Percentiles rank a stretch among this genome's conserved stretches.
Evolutionary conservation across 306 rosid species (phyloP).

Genomic region (Fragaria iinumae): DNA sequence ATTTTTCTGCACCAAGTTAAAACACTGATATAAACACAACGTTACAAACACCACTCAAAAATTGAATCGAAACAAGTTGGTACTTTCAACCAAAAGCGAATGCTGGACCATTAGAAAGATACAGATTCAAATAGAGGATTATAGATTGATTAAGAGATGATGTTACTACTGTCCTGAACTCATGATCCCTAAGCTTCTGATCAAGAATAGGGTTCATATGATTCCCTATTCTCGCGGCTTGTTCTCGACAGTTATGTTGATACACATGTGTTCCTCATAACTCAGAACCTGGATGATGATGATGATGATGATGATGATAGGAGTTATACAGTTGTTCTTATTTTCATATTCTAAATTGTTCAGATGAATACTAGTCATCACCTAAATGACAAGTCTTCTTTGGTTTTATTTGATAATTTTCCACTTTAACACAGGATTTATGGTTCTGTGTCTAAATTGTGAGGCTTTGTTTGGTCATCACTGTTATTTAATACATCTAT

Average conservation of each 20-base stretch:
- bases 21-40: not conserved
- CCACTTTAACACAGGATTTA: not conserved
- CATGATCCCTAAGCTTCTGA: not conserved
- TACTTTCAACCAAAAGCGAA: not conserved
- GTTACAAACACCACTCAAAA: not conserved
- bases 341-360: too few species aligned
- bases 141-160: not conserved
- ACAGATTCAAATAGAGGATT: not conserved
- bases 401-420: not conserved
- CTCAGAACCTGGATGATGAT: not conserved
- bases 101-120: constrained; percentile 9
- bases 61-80: not conserved
- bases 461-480: not conserved
- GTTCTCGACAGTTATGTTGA: not conserved
- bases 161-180: not conserved
- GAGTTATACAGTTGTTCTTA: not conserved
- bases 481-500: not conserved
- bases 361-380: not conserved
- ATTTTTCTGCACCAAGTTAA: not conserved
- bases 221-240: not conserved
- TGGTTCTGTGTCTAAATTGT: not conserved
- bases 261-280: not conserved
- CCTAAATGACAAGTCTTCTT: not conserved
- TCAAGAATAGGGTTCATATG: not conserved
- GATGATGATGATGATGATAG: not conserved